Base-by-base conservation (phyloP, 352 stramenopile species). In the Chrysophaeum taylorii region DNA sequence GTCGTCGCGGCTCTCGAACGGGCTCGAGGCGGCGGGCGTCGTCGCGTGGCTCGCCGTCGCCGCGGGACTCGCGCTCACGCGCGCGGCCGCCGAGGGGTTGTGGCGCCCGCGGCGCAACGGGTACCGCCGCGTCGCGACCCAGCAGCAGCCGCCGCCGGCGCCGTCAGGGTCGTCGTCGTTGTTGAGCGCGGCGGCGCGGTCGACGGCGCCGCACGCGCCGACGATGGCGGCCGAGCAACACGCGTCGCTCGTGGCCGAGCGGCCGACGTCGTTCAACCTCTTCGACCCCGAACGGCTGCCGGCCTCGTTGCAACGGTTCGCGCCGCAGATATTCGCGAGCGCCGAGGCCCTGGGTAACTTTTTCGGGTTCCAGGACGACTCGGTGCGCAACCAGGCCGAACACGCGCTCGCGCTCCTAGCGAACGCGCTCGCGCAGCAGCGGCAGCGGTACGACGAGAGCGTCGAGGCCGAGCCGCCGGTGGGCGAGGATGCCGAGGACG, bases 321-420 rank as follows among this genome's bases (percentile, higher is more conserved):
- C 83, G 61, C 84, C 85, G 71, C 84, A 87, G 80, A 82, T 88
- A 18, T 90, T 88, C 64, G 82, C 78, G 16, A 81, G 82, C 53
- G 96, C 93, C 73, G 91, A 96, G 71, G 89, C 92, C 57, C 71
- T 97, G 25, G 93, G 93, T 57, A 89, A 88, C 70, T 95, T 93
- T 43, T 96, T 97, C 75, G 93, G 92, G 1, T 98, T 98, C 77
- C 92, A 98, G 79, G 86, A 93, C 33, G 61, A 81, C 45, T 94
- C 88, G 76, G 91, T 94, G 64, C 85, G 87, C 5, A 66, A 45
- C 57, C 57, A 66, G 35, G 94, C 93, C 0, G 94, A 98, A 80
- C 94, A 99, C 75, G 85, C 98, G 14, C 83, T 98, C 29, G 88
- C 97, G 57, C 79, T 99, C 14, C 75, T 98, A 29, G 89, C 88